phyloP scores from a whole-genome alignment of 495 filamentous ascomycete species.

The Massariosphaeria phaeospora region DNA sequence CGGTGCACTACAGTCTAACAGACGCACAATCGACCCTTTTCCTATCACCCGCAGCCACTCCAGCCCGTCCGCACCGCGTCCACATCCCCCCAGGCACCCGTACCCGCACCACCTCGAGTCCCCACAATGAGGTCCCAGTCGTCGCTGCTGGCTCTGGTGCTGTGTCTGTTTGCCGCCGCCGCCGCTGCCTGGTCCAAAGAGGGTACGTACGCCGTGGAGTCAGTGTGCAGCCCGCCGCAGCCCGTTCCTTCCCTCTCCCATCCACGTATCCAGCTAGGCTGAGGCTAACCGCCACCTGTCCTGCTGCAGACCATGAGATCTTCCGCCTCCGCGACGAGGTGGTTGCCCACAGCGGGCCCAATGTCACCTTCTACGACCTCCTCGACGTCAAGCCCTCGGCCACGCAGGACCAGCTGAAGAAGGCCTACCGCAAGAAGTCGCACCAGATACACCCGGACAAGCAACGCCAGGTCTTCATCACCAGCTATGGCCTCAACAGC shows the following conservation, averaged over 20 bases:
- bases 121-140: slow-evolving; percentile 25
- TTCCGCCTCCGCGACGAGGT: slow-evolving; percentile 90
- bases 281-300: slow-evolving; percentile 14
- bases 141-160: slow-evolving; percentile 44
- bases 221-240: background rate
- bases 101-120: background rate
- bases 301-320: slow-evolving; percentile 80
- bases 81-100: background rate
- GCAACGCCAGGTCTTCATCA: slow-evolving; percentile 73
- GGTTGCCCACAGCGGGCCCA: slow-evolving; percentile 64
- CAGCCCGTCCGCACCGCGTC: slow-evolving; percentile 4
- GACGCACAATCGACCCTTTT: slow-evolving; percentile 11
- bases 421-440: slow-evolving; percentile 86
- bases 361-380: slow-evolving; percentile 92
- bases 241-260: too few relatives aligned
- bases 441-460: slow-evolving; percentile 87
- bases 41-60: slow-evolving; percentile 22
- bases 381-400: slow-evolving; percentile 69
- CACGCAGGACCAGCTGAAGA: slow-evolving; percentile 82
- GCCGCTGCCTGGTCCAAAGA: slow-evolving; percentile 79
- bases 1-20: slow-evolving; percentile 6
- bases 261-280: slow-evolving; percentile 14
- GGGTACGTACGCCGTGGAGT: slow-evolving; percentile 54
- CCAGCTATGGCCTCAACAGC: slow-evolving; percentile 55
- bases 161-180: slow-evolving; percentile 57